Base-by-base conservation (phyloP, 768 basidiomycete species). In the Boletus tomentosulus region DNA sequence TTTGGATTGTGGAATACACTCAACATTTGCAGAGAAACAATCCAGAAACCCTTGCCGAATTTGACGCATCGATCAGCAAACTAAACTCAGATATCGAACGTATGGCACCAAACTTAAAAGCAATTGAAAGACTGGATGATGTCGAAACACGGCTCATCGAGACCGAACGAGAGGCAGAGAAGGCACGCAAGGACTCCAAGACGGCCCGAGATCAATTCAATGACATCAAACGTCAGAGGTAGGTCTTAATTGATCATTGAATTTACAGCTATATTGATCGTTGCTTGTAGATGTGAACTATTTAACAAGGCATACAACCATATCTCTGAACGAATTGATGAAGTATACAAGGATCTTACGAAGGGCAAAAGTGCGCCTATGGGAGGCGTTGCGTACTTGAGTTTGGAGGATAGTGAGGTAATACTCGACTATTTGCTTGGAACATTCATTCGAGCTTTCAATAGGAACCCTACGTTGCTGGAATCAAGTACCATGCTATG, bases 401-500 rank as follows among this genome's bases (percentile, higher is more conserved):
- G 86, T 73, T 76, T 99, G 62, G 97, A 99, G 64, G 97, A 98
- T 63, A 92, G 81, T 58, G 97, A 99, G 74, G 95, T 93, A 62
- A 45, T 80, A 59, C 64, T 25, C 68, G 69, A 3, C 2, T 45
- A 27, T 39, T 31, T 48, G 41, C 34, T 30, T 9, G 9, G 8
- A 11, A 46, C 37, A 39, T 56, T 57, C 13, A 63, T 37, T 16
- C 12, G 43, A n/a, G 19, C 44, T 13, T 39, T 53, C 30, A 28
- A 48, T 57, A 89, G 89, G 89, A 91, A 71, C 91, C 92, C 1
- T 93, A 93, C 59, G 77, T 76, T 22, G 85, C 82, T 35, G 92
- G 97, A 50, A 92, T 99, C 75, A 98, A 97, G 71, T 98, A 98
- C 67, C 96, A 98, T 65, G 95, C 96, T 1, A 99, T 98, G 97